Evolutionary conservation across 2,329 filamentous ascomycete species (phyloP).

Genomic region (Fusarium virguliforme): DNA sequence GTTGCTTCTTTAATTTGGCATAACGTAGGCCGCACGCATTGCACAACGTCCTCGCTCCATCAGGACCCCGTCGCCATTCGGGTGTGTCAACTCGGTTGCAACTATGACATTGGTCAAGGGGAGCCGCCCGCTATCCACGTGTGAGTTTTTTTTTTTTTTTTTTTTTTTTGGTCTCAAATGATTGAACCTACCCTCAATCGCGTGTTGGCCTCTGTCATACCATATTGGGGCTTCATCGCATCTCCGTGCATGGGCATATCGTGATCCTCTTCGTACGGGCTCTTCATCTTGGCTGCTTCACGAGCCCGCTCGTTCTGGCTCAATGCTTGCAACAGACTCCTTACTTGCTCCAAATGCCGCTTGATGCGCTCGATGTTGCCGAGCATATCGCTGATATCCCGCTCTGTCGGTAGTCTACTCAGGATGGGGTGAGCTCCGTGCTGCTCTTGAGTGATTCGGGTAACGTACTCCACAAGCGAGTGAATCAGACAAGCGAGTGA

Average conservation of each 20-base stretch:
- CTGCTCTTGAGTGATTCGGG: conserved; percentile 71
- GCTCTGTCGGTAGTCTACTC: conserved; percentile 69
- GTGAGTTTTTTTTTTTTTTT: no score
- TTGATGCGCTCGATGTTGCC: conserved; percentile 68
- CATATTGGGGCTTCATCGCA: conserved; percentile 73
- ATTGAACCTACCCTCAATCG: conserved; percentile 84
- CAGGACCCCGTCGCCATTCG: conserved; percentile 96
- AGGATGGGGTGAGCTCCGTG: conserved; percentile 69
- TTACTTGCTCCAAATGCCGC: conserved; percentile 69
- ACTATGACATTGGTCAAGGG: conserved; percentile 95
- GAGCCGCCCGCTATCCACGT: conserved; percentile 86
- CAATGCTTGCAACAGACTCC: conserved; percentile 69
- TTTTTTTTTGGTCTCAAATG: no score
- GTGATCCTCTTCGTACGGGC: conserved; percentile 70
- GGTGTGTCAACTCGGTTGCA: conserved; percentile 98
- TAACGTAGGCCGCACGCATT: conserved; percentile 95
- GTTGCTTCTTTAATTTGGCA: conserved; percentile 77
- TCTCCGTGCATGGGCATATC: conserved; percentile 76
- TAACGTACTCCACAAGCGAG: no score
- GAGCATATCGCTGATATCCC: conserved; percentile 70
- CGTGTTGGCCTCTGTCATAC: conserved; percentile 87
- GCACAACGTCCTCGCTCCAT: conserved; percentile 94
- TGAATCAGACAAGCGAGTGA: no score
- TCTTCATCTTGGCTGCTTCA: conserved; percentile 67
- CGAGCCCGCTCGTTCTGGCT: conserved; percentile 68